Base-by-base conservation (phyloP, 1,284 basidiomycete genomes). In the Cystobasidiaceae sp. region DNA sequence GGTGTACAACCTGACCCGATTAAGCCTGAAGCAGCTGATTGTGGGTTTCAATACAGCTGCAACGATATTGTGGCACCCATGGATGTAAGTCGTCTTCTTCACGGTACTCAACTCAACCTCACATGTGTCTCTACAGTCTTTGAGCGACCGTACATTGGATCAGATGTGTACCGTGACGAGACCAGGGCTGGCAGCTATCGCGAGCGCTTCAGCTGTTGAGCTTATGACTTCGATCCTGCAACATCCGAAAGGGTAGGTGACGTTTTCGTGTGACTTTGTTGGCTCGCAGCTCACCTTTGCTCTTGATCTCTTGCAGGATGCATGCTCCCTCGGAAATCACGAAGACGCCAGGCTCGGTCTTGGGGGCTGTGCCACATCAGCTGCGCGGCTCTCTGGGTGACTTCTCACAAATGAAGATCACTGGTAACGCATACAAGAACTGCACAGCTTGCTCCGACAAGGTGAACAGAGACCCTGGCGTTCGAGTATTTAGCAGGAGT, bases 161-260 rank as follows among this genome's bases (percentile, higher is more conserved):
- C 94, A 98, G 75, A 97, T 97, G 94, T 98, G 96, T 75, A 98
- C 96, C 0, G 96, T 98, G 13, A 97, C 94, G 0, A 81, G 96
- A n/a, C 94, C 96, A 0, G 94, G 94, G 0, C 81, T 97, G 0
- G 96, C 93, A 0, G 85, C 90, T 0, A 93, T 97, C 44, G 94
- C 94, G 0, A 86, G 89, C 0, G 87, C 93, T 0, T 89, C 87
- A 0, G 92, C 92, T 0, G 93, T 97, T 0, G 96, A 98, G 74
- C 80, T 98, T 6, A 83, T 98, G 34, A 86, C 91, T 0, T 90
- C 92, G 0, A 78, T 96, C 0, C 71, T 97, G 21, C 93, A 97
- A 73, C 93, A 97, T 79, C 89, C 90, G 0, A 80, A 86, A 21
- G 88, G 90, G 91, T 92, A 74, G 58, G 83, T 78, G 7, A 15